Conservation (phyloP, 148 eudicot genomes). For the Chenopodium suecicum region DNA sequence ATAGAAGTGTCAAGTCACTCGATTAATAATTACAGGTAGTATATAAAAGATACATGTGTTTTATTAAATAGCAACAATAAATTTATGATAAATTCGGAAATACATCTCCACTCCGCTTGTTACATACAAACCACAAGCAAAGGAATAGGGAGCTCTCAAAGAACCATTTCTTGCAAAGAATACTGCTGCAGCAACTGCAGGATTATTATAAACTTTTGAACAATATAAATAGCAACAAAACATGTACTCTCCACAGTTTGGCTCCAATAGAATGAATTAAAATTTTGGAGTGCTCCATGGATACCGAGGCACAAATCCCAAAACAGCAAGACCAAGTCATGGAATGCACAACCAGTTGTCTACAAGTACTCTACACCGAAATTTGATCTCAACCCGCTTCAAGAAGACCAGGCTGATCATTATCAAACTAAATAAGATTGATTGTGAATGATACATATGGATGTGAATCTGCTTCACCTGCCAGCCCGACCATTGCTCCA, state of each 20-base stretch:
- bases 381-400: conserved; percentile 12
- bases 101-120: background rate
- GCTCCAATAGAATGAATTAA: conserved; percentile 13
- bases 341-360: conserved; percentile 24
- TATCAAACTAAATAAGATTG: conserved; percentile 51
- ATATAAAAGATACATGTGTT: background rate
- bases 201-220: conserved; percentile 24
- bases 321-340: conserved; percentile 18
- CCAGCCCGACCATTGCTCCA: conserved; percentile 68
- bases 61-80: conserved; percentile 19
- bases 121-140: conserved; percentile 21
- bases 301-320: conserved; percentile 12
- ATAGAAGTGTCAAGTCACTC: background rate
- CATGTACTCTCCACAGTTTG: conserved; percentile 9
- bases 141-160: conserved; percentile 2
- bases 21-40: background rate
- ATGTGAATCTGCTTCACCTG: conserved; percentile 75
- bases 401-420: conserved; percentile 21
- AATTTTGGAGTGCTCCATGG: conserved; percentile 8
- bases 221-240: conserved; percentile 28
- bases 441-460: conserved; percentile 93
- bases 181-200: conserved; percentile 10
- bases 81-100: background rate
- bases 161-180: conserved; percentile 17
- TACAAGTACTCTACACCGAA: conserved; percentile 21